Percentiles rank a stretch among this genome's conserved stretches.
Conservation (phyloP, 441 rosid genomes). For the Populus hybrid region DNA sequence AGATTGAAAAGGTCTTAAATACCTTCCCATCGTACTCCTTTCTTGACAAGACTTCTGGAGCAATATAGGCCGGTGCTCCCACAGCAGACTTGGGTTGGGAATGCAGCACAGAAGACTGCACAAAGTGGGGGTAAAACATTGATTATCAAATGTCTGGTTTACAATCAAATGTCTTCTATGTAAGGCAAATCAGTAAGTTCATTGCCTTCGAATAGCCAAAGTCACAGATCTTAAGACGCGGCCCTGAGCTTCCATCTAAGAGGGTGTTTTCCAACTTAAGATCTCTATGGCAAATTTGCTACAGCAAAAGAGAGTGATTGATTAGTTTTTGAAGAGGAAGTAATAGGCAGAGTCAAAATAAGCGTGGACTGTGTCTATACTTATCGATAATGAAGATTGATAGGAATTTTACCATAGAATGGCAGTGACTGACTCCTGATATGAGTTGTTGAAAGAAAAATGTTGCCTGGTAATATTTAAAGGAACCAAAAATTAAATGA, state of each 20-base stretch:
- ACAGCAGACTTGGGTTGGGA: constrained; percentile 30
- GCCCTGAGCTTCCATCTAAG: constrained; percentile 64
- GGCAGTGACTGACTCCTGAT: constrained; percentile 89
- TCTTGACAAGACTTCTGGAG: constrained; percentile 57
- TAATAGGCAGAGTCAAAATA: background rate
- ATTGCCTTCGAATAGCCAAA: constrained; percentile 84
- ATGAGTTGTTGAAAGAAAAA: constrained; percentile 86
- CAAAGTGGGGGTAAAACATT: background rate
- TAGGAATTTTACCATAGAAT: constrained; percentile 55
- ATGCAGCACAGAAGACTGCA: constrained; percentile 61
- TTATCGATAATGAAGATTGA: background rate
- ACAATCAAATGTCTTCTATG: background rate
- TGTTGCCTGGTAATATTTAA: constrained; percentile 49
- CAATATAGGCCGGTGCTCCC: constrained; percentile 71
- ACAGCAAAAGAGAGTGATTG: constrained; percentile 19
- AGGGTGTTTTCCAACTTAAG: constrained; percentile 88
- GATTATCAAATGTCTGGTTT: background rate
- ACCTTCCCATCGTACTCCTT: constrained; percentile 71
- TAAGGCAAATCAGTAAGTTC: background rate
- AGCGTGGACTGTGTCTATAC: background rate
- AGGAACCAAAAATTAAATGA: background rate
- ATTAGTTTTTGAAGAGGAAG: too few relatives aligned
- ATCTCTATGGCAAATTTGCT: constrained; percentile 50
- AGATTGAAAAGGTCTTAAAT: background rate
- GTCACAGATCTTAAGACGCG: constrained; percentile 80